These are phyloP conservation scores for Clarireedia sp. DNA, from an alignment of 2,329 filamentous ascomycete species.

Conservation along the genomic window DNA sequence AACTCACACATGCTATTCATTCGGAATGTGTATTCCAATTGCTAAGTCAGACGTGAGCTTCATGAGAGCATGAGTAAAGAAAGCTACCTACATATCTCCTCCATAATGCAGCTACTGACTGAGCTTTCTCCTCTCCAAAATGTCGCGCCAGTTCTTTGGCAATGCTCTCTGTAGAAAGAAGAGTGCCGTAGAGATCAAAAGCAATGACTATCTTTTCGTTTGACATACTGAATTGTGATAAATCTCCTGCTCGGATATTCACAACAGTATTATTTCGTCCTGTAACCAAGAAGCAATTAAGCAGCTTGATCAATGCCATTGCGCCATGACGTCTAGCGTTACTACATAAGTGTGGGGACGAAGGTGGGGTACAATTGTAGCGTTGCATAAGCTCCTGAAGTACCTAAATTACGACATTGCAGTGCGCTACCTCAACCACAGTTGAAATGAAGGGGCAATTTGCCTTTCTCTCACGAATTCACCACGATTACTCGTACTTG, in stretches of 20 bases:
- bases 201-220: slow-evolving; percentile 45
- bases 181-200: slow-evolving; percentile 69
- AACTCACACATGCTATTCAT: slow-evolving; percentile 64
- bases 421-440: too few relatives aligned
- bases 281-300: too few relatives aligned
- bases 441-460: too few relatives aligned
- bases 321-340: too few relatives aligned
- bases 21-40: slow-evolving; percentile 72
- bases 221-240: slow-evolving; percentile 19
- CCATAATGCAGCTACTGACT: slow-evolving; percentile 52
- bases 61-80: too few relatives aligned
- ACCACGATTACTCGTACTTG: background rate
- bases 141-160: slow-evolving; percentile 47
- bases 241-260: background rate
- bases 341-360: too few relatives aligned
- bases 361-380: too few relatives aligned
- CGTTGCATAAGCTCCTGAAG: too few relatives aligned
- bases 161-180: slow-evolving; percentile 66
- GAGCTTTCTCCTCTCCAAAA: slow-evolving; percentile 50
- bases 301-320: too few relatives aligned
- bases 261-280: too few relatives aligned
- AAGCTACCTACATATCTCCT: slow-evolving; percentile 32
- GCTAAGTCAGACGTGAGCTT: slow-evolving; percentile 25
- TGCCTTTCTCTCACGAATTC: too few relatives aligned
- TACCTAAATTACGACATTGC: too few relatives aligned